phyloP scores from a whole-genome alignment of 257 asterid genomes.

The Solanum paucissectum region DNA sequence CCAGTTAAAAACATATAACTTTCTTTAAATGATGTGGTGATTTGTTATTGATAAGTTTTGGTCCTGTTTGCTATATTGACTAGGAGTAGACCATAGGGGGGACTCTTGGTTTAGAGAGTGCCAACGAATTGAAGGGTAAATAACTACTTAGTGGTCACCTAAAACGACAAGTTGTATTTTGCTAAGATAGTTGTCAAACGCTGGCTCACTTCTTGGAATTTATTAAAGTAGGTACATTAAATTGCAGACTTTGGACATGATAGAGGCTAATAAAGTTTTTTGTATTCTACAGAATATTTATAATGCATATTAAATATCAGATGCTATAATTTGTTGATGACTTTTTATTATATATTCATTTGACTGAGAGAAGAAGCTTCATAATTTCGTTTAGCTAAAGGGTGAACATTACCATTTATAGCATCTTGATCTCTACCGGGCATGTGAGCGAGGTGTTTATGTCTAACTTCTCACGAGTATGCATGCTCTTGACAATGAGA shows the following conservation, averaged over 20 bases:
- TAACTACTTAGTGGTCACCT: not conserved
- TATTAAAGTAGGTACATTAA: not conserved
- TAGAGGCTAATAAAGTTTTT: not conserved
- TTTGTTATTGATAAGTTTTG: not conserved
- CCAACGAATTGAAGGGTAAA: not conserved
- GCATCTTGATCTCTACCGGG: not conserved
- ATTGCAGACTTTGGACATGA: not conserved
- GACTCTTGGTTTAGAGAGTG: not conserved
- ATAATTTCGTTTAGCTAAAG: not conserved
- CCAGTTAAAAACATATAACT: not conserved
- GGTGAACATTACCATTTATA: not conserved
- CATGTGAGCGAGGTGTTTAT: not conserved
- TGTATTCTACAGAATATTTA: not conserved
- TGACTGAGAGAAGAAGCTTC: not conserved
- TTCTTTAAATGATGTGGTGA: not conserved
- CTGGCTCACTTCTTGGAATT: not conserved
- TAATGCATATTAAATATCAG: not conserved
- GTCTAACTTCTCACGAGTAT: not conserved
- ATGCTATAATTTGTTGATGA: not conserved
- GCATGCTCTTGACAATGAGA: not conserved
- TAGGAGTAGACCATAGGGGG: not conserved
- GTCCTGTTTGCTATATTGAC: not conserved
- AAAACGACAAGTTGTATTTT: not conserved
- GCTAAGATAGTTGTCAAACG: not conserved
- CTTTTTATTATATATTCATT: not conserved